Base-by-base conservation (phyloP, 345 rosid genomes). In the Salix dunnii region DNA sequence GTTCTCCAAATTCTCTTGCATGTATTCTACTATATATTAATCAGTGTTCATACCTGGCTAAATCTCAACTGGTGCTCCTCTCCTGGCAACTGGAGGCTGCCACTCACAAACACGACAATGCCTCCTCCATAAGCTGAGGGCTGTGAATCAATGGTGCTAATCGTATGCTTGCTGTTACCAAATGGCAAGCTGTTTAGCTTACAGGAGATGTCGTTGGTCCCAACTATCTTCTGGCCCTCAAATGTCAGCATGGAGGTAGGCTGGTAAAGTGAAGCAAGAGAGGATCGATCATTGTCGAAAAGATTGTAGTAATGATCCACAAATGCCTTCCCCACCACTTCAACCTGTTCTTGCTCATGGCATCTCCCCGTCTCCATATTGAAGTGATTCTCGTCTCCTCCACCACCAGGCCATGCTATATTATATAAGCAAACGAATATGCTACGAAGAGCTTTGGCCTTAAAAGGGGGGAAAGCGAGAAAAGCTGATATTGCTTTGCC, bases 81-180 rank as follows among this genome's bases (percentile, higher is more conserved):
- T 20, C 89, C 97, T 0, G 87, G 80, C 84, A 94, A 79, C 4
- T 85, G 89, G 74, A 94, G 84, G 81, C 93, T 83, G 67, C 98
- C 97, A 21, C 96, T 92, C 76, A 92, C 98, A 38, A 94, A 87
- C 63, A 94, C 88, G 7, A 94, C 68, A 8, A 92, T 83, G 84
- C 93, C 89, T 0, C 91, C 96, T 0, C 82, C 68, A 17, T 83
- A 49, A 31, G 93, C 80, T n/a, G 93, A 88, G 0, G 92, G 87
- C 85, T 92, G 98, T 1, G 91, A 84, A 75, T 94, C 97, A 4
- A 90, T 76, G 78, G 94, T 92, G 90, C 91, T 87, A 80, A 92
- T 77, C 25, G 64, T 49, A 78, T 90, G 98, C 16, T 81, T 89
- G 74, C 94, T 89, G 28, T 86, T 89, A 75, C 91, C 92, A n/a